Evolutionary conservation across 2,329 filamentous ascomycete species (phyloP), one percentile per base, ranked within the genome.

Genomic region (Clonostachys chloroleuca): DNA sequence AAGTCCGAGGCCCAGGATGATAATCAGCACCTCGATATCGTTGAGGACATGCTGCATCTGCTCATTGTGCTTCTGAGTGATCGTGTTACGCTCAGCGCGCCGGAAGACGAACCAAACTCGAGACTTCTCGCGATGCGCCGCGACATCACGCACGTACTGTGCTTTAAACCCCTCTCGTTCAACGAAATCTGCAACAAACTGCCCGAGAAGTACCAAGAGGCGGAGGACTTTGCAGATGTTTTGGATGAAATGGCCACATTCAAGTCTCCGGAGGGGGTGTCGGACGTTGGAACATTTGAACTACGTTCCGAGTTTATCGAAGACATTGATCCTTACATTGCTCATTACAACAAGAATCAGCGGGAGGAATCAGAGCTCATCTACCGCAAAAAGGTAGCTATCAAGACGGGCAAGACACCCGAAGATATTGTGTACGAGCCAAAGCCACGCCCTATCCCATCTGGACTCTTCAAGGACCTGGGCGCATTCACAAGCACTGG

Each of bases 311-410:
- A 95, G 51, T 94, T 86, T 57, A 79, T 96, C 37, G 87, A 92
- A 55, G 80, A 95, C 42, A 83, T 99, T 44, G 95, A 99, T 62
- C 94, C 95, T 1, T 99, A 96, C 63, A 94, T 92, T 59, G 88
- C 92, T 7, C 91, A 97, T 61, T 99, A 96, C 66, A 95, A 85
- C 59, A 95, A 96, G 62, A 99, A 99, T 59, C 92, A 97, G 64
- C 83, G 94, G 44, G 94, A 99, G 61, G 94, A 99, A 64, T 90
- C 92, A 0, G 94, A 99, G 66, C 84, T 81, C 55, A 87, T 91
- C 4, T 96, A 94, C 70, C 90, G 87, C 57, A 86, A 87, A 59
- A 87, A 89, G 74, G 84, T 94, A 73, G 89, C 91, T 12, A 91
- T 91, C 69, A 91, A 88, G 67, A 90, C 86, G 1, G 91, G 92